These are phyloP conservation scores for Globisporangium rhizosaccharum DNA, from an alignment of 352 stramenopile genomes.

Conservation along the genomic window DNA sequence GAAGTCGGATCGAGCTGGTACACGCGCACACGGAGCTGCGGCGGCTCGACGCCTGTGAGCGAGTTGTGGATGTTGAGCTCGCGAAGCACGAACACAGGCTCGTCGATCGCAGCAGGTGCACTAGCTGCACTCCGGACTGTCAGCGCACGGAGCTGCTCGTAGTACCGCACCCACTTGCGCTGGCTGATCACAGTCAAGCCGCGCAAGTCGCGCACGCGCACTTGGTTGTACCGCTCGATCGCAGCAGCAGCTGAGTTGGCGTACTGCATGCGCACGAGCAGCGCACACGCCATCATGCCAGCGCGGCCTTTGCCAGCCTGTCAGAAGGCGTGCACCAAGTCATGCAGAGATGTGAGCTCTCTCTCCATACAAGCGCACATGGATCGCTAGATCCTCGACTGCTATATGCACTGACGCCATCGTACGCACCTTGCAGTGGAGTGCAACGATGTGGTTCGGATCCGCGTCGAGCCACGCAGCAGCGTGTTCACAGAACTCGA, in stretches of 20 bases:
- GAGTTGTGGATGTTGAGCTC: conserved; percentile 10
- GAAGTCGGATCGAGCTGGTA: conserved; percentile 25
- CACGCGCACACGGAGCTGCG: conserved; percentile 40
- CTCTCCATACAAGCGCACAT: not conserved
- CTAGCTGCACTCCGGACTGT: not conserved
- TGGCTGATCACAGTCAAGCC: conserved; percentile 66
- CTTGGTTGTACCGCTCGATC: conserved; percentile 64
- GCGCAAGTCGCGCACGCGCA: conserved; percentile 46
- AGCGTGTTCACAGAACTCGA: conserved; percentile 64
- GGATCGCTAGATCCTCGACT: not conserved
- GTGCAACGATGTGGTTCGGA: conserved; percentile 38
- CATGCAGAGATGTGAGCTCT: not conserved
- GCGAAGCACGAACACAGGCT: conserved; percentile 5
- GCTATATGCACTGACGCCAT: not conserved
- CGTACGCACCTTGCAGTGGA: conserved; percentile 68
- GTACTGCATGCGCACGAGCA: conserved; percentile 65
- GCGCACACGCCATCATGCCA: conserved; percentile 76
- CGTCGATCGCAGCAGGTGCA: not conserved
- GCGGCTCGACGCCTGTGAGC: conserved; percentile 11
- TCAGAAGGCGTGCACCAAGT: not conserved
- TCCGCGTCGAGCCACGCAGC: conserved; percentile 46
- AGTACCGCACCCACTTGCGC: conserved; percentile 72
- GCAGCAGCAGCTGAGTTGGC: conserved; percentile 31
- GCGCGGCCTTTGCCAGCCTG: conserved; percentile 66
- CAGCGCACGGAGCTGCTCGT: conserved; percentile 21